Conservation (phyloP, 176 grass and related monocot species). For the Bonia amplexicaulis region DNA sequence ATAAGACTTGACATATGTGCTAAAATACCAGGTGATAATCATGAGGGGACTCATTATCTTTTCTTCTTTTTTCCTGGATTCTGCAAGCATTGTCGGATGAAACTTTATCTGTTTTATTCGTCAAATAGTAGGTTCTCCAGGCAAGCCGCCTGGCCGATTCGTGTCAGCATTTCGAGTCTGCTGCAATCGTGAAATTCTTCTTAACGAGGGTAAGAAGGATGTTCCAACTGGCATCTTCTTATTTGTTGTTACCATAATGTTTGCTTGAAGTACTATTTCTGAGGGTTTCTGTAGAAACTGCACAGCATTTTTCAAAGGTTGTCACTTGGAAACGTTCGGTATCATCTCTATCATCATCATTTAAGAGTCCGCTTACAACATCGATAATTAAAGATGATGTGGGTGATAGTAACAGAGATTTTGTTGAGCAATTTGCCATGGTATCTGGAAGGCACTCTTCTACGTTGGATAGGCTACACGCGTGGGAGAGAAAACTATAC, state of each 20-base stretch:
- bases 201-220: slow-evolving; percentile 44
- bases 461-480: slow-evolving; percentile 74
- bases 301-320: slow-evolving; percentile 56
- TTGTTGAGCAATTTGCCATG: slow-evolving; percentile 91
- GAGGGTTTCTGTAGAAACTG: slow-evolving; percentile 55
- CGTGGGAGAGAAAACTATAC: slow-evolving; percentile 93
- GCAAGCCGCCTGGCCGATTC: slow-evolving; percentile 49
- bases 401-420: slow-evolving; percentile 66
- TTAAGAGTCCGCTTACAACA: slow-evolving; percentile 64
- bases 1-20: slow-evolving; percentile 77
- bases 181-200: slow-evolving; percentile 62
- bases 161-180: slow-evolving; percentile 66
- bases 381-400: slow-evolving; percentile 52
- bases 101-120: slow-evolving; percentile 16
- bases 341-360: slow-evolving; percentile 87
- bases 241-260: background rate
- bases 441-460: slow-evolving; percentile 97
- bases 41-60: background rate
- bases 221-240: background rate
- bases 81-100: background rate
- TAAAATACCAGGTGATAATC: slow-evolving; percentile 45
- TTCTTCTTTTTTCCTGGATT: background rate
- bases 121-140: slow-evolving; percentile 46
- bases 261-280: slow-evolving; percentile 26
- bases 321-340: slow-evolving; percentile 93